Conservation (phyloP, 305 asterid genomes). For the Euphrasia arctica region DNA sequence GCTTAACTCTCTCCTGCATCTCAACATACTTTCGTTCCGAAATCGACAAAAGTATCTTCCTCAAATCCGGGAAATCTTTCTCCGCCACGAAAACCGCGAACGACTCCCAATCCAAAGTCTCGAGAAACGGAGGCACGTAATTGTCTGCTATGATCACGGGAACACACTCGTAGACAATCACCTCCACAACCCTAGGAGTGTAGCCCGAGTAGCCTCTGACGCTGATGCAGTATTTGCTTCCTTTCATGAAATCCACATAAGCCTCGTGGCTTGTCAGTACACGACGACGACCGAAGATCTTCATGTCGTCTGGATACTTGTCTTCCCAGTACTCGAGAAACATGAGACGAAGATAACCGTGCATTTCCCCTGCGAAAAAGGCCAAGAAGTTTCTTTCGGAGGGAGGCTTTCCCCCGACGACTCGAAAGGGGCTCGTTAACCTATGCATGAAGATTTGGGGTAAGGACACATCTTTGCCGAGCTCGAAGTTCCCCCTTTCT, state of each 20-base stretch:
- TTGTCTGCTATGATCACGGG: constrained; percentile 79
- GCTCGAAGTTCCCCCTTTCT: constrained; percentile 58
- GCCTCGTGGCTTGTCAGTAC: constrained; percentile 20
- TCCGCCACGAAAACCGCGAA: constrained; percentile 67
- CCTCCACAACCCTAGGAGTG: constrained; percentile 90
- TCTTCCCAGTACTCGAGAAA: constrained; percentile 52
- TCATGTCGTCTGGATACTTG: constrained; percentile 60
- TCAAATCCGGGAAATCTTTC: constrained; percentile 65
- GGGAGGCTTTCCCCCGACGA: constrained; percentile 52
- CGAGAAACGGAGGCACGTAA: constrained; percentile 72
- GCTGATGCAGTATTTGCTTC: constrained; percentile 84
- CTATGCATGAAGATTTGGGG: constrained; percentile 51
- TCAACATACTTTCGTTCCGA: constrained; percentile 37
- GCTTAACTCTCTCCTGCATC: too few relatives aligned
- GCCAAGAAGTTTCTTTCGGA: constrained; percentile 52
- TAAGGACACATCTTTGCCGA: constrained; percentile 62
- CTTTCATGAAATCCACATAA: constrained; percentile 62
- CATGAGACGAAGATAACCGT: constrained; percentile 63
- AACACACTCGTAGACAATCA: constrained; percentile 76
- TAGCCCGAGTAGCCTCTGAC: constrained; percentile 70
- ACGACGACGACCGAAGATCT: constrained; percentile 42
- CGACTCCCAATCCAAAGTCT: constrained; percentile 66
- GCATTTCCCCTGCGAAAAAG: constrained; percentile 68
- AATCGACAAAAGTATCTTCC: constrained; percentile 51
- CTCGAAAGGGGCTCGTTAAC: constrained; percentile 33